Evolutionary conservation across 331 rosid species (phyloP).

Genomic region (Arachis monticola): DNA sequence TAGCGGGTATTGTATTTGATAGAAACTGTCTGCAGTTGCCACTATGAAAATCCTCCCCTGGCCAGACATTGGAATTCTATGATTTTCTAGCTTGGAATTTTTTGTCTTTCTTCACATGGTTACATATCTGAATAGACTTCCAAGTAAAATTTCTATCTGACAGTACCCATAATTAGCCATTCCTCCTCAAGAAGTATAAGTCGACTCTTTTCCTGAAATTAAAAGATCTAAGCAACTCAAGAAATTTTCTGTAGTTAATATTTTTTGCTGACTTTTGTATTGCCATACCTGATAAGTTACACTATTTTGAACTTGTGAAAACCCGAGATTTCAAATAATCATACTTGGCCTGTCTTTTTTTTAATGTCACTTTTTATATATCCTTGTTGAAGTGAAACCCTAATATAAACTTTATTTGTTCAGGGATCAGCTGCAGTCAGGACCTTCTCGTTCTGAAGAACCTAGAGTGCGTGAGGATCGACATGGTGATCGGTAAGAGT

Average conservation of each 20-base stretch:
- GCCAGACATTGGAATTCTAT: slow-evolving; percentile 13
- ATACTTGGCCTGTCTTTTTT: neutral
- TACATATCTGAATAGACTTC: neutral
- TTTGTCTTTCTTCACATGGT: slow-evolving; percentile 15
- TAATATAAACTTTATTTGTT: slow-evolving; percentile 32
- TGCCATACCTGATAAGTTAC: neutral
- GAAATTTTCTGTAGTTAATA: neutral
- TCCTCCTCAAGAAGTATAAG: too few relatives aligned
- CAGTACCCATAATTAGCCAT: too few relatives aligned
- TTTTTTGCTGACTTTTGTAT: slow-evolving; percentile 6
- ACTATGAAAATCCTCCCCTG: neutral
- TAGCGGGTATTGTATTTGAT: neutral
- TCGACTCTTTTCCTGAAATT: too few relatives aligned
- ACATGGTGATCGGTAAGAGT: slow-evolving; percentile 60
- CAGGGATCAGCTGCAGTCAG: slow-evolving; percentile 83
- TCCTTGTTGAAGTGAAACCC: slow-evolving; percentile 5
- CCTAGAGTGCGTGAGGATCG: slow-evolving; percentile 43
- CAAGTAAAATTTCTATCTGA: too few relatives aligned
- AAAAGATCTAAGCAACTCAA: too few relatives aligned
- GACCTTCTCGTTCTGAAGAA: slow-evolving; percentile 80
- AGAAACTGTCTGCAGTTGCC: neutral
- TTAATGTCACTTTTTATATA: too few relatives aligned
- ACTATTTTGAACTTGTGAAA: neutral
- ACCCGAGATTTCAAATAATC: neutral
- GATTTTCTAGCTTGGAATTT: neutral